Evolutionary conservation across 2,329 filamentous ascomycete species (phyloP).

Genomic region (Metarhizium robertsii): DNA sequence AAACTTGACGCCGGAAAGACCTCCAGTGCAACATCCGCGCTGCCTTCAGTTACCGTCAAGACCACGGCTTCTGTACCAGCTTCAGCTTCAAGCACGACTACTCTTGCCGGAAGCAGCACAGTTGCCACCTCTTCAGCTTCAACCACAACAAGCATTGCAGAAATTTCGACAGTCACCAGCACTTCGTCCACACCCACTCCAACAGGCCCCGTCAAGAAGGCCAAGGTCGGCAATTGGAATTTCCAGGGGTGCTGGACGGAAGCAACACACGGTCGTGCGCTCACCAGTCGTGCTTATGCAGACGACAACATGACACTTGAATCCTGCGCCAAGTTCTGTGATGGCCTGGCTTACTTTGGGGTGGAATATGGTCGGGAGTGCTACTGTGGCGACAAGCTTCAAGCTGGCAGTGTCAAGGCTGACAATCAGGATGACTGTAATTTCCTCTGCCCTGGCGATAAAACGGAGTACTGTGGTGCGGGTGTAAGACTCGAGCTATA

Average conservation of each 20-base stretch:
- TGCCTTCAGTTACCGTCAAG: neutral
- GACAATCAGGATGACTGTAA: constrained; percentile 24
- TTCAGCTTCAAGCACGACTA: neutral
- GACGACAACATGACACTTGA: constrained; percentile 24
- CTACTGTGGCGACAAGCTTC: constrained; percentile 25
- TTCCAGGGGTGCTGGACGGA: constrained; percentile 30
- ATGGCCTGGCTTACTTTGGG: constrained; percentile 24
- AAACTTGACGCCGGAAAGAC: constrained; percentile 14
- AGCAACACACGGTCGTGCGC: constrained; percentile 19
- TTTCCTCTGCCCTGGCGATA: constrained; percentile 25
- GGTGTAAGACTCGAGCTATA: constrained; percentile 24
- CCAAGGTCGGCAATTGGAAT: constrained; percentile 17
- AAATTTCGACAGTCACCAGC: constrained; percentile 6
- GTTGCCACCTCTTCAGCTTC: neutral
- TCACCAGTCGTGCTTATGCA: constrained; percentile 18
- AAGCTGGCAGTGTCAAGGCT: constrained; percentile 15
- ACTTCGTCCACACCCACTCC: constrained; percentile 11
- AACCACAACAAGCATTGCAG: constrained; percentile 13
- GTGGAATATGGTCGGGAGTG: constrained; percentile 29
- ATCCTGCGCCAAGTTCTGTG: constrained; percentile 22
- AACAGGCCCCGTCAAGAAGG: constrained; percentile 16
- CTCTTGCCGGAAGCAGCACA: too few relatives aligned
- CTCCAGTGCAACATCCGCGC: constrained; percentile 10
- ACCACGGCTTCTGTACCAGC: constrained; percentile 13
- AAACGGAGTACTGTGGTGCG: constrained; percentile 21